Conservation (phyloP, 345 rosid species). For the Syzygium aqueum region DNA sequence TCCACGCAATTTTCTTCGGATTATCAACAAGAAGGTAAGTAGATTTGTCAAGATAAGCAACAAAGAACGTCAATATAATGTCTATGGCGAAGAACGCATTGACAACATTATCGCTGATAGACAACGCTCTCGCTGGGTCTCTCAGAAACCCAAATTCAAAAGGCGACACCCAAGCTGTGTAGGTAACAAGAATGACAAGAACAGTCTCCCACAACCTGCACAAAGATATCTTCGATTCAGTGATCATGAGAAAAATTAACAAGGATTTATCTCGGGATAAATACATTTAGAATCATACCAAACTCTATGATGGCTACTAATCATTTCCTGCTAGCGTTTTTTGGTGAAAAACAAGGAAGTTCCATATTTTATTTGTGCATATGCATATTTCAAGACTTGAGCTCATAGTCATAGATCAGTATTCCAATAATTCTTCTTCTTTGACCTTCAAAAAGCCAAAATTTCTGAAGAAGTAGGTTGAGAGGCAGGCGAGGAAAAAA, state of each 20-base stretch:
- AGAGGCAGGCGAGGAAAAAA: background rate
- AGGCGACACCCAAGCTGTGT: constrained; percentile 94
- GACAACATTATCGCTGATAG: constrained; percentile 68
- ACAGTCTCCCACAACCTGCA: constrained; percentile 78
- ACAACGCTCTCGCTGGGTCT: constrained; percentile 40
- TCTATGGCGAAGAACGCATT: constrained; percentile 87
- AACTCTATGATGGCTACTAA: background rate
- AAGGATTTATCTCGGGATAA: background rate
- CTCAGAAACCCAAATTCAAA: constrained; percentile 80
- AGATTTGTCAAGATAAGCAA: constrained; percentile 66
- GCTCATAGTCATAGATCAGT: background rate
- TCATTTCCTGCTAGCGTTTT: background rate
- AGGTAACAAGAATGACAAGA: constrained; percentile 64
- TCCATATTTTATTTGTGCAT: background rate
- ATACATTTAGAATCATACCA: background rate
- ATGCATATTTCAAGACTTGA: background rate
- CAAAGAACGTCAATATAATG: constrained; percentile 74
- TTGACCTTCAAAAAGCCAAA: background rate
- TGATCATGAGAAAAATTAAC: background rate
- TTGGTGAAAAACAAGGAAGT: background rate
- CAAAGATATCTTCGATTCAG: background rate
- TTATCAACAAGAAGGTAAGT: constrained; percentile 69
- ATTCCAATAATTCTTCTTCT: background rate
- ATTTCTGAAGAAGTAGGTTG: background rate
- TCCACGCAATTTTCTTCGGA: constrained; percentile 62